phyloP scores from a whole-genome alignment of 1,284 basidiomycete genomes.

The Moesziomyces sp. region DNA sequence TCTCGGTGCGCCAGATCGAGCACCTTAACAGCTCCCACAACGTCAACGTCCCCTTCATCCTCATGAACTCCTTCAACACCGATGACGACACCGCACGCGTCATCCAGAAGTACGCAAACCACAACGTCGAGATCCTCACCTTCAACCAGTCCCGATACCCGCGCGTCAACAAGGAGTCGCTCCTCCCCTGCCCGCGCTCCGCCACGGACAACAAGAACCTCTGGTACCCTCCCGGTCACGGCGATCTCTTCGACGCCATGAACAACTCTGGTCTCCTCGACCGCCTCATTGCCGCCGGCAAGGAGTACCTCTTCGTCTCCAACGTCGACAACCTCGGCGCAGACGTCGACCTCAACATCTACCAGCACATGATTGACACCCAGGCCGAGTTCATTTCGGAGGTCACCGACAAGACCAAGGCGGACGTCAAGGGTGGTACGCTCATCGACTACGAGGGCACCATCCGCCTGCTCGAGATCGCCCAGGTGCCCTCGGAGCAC shows the following conservation, averaged over 20 bases:
- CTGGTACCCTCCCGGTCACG: constrained; percentile 97
- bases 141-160: constrained; percentile 99
- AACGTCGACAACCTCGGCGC: constrained; percentile 99
- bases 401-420: constrained; percentile 99
- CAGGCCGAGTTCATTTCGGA: constrained; percentile 69
- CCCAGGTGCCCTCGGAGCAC: constrained; percentile 97
- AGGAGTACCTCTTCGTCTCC: constrained; percentile 98
- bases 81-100: constrained; percentile 74
- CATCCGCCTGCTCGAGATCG: constrained; percentile 94
- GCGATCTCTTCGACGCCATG: constrained; percentile 93
- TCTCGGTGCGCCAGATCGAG: constrained; percentile 97
- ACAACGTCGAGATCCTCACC: constrained; percentile 70
- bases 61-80: constrained; percentile 99
- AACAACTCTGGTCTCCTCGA: constrained; percentile 96
- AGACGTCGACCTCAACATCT: constrained; percentile 77
- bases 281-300: constrained; percentile 91
- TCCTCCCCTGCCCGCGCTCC: constrained; percentile 86
- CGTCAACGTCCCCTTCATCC: constrained; percentile 91
- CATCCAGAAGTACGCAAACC: constrained; percentile 99
- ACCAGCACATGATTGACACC: constrained; percentile 73
- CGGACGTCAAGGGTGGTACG: constrained; percentile 99
- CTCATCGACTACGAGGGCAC: constrained; percentile 92
- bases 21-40: constrained; percentile 74
- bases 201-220: constrained; percentile 91
- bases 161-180: constrained; percentile 92